A percentile compares a stretch with the other conserved stretches of the same genome.
These are phyloP conservation scores for Sideroxylon spinosum DNA, from an alignment of 179 eudicot genomes.

Conservation along the genomic window DNA sequence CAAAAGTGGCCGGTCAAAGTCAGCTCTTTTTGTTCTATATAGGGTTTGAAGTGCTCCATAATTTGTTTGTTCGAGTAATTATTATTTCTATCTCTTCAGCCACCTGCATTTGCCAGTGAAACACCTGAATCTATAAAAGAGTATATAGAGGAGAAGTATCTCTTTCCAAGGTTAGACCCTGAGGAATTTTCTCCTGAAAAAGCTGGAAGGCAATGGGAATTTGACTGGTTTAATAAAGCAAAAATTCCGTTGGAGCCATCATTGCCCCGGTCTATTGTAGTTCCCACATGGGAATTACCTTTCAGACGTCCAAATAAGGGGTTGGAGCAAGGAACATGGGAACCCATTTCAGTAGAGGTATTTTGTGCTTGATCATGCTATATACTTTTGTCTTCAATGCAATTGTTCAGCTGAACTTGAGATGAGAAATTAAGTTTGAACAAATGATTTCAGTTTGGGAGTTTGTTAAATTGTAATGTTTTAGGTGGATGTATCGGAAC, in stretches of 20 bases:
- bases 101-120: slow-evolving; percentile 81
- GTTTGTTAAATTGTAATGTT: slow-evolving; percentile 18
- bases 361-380: slow-evolving; percentile 8
- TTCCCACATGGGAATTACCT: slow-evolving; percentile 87
- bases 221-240: slow-evolving; percentile 88
- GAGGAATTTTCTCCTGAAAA: slow-evolving; percentile 84
- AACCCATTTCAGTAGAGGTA: slow-evolving; percentile 84
- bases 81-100: slow-evolving; percentile 43
- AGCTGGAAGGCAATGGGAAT: slow-evolving; percentile 88
- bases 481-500: slow-evolving; percentile 78
- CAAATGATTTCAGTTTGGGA: slow-evolving; percentile 10
- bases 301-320: slow-evolving; percentile 56
- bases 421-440: slow-evolving; percentile 1
- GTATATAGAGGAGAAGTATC: slow-evolving; percentile 67
- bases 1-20: background rate
- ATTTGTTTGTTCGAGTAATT: slow-evolving; percentile 11
- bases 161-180: slow-evolving; percentile 69
- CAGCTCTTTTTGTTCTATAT: background rate
- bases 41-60: background rate
- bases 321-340: slow-evolving; percentile 49
- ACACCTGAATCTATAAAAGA: slow-evolving; percentile 68
- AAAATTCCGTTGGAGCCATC: slow-evolving; percentile 71
- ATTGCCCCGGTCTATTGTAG: slow-evolving; percentile 67
- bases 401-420: background rate
- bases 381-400: background rate